Evolutionary conservation across 345 rosid species (phyloP).

Genomic region (Melastoma malabathricum): DNA sequence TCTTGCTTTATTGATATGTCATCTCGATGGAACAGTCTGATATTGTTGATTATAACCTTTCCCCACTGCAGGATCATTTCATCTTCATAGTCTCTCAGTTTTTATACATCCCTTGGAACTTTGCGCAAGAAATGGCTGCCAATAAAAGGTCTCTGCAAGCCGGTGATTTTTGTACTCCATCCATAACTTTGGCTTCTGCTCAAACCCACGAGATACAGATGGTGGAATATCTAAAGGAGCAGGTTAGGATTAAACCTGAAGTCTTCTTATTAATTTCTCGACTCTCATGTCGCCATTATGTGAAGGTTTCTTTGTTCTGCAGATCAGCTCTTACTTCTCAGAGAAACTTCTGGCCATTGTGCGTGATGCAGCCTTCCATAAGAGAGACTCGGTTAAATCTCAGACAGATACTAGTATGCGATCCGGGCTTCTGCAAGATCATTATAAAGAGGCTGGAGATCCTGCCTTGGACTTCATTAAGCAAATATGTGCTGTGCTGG

Average conservation of each 20-base stretch:
- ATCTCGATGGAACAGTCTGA: background rate
- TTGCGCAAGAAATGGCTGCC: slow-evolving; percentile 41
- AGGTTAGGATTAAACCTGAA: slow-evolving; percentile 31
- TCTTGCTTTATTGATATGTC: background rate
- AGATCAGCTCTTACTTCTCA: slow-evolving; percentile 59
- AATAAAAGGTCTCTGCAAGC: slow-evolving; percentile 27
- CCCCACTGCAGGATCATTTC: slow-evolving; percentile 64
- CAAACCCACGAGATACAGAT: slow-evolving; percentile 52
- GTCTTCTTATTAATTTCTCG: background rate
- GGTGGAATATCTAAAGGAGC: slow-evolving; percentile 51
- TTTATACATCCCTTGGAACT: slow-evolving; percentile 76
- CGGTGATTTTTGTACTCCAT: slow-evolving; percentile 49
- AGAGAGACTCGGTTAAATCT: slow-evolving; percentile 32
- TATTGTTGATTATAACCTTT: background rate
- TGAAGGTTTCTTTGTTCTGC: slow-evolving; percentile 9
- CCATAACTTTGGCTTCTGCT: slow-evolving; percentile 46
- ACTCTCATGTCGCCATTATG: slow-evolving; percentile 6
- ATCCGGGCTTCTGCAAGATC: slow-evolving; percentile 11
- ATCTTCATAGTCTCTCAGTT: slow-evolving; percentile 70
- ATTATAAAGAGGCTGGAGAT: slow-evolving; percentile 29
- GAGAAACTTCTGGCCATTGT: slow-evolving; percentile 56
- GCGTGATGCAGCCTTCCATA: slow-evolving; percentile 44
- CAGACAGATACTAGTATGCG: slow-evolving; percentile 16
- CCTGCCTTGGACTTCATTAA: slow-evolving; percentile 72
- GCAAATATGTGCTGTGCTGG: slow-evolving; percentile 66